Base-by-base conservation (phyloP, 2,329 filamentous ascomycete species). In the Calycina marina region DNA sequence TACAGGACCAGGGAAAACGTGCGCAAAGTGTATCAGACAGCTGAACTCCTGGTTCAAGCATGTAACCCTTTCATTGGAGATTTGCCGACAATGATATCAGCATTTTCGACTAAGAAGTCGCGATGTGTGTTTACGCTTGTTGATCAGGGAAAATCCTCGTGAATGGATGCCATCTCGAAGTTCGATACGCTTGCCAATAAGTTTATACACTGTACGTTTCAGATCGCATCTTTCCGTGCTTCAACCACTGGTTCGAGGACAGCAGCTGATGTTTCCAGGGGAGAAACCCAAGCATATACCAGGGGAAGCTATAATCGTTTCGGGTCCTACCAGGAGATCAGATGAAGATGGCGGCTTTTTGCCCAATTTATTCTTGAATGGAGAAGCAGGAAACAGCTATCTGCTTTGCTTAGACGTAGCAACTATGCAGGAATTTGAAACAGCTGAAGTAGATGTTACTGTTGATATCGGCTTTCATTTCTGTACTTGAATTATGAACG, bases 221-320 rank as follows among this genome's bases (percentile, higher is more conserved):
- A n/a, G n/a, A n/a, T n/a, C n/a, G n/a, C n/a, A n/a, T n/a, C n/a
- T n/a, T n/a, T n/a, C n/a, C n/a, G n/a, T n/a, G n/a, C n/a, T n/a
- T n/a, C n/a, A n/a, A n/a, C n/a, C n/a, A n/a, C n/a, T n/a, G n/a
- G n/a, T n/a, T n/a, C n/a, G n/a, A n/a, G n/a, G n/a, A n/a, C n/a
- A n/a, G n/a, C n/a, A n/a, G n/a, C n/a, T n/a, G n/a, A n/a, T n/a
- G n/a, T n/a, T n/a, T n/a, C n/a, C n/a, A n/a, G n/a, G 77, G 77
- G 60, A 65, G 8, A 60, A 60, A 0, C 58, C 60, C 0, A 49
- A 56, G 0, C 74, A 82, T 44, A 76, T 72, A 0, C 77, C 78
- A 0, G 70, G 77, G 2, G 78, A 83, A 51, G 61, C 76, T 0
- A 71, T 83, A 18, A 83, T 82, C 39, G 60, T 84, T 1, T 56